Conservation (phyloP, 2,329 filamentous ascomycete genomes). For the Microcyclospora pomicola region DNA sequence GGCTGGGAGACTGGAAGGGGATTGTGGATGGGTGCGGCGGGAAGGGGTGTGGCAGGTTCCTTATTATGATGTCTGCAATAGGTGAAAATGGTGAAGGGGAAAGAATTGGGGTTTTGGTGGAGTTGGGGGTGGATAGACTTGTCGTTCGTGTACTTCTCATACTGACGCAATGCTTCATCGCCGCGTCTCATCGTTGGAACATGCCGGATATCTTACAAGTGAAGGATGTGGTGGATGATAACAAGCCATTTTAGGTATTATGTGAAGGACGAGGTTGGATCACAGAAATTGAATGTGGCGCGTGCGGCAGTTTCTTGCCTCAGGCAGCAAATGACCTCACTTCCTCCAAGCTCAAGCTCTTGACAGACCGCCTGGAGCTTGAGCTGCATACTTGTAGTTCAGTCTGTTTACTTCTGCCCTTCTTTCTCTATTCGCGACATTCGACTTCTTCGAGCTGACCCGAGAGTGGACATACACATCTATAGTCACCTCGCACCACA, state of each 20-base stretch:
- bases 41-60: too few relatives aligned
- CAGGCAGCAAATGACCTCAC: neutral
- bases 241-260: too few relatives aligned
- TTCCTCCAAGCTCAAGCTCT: neutral
- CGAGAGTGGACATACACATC: neutral
- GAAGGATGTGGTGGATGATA: too few relatives aligned
- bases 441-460: neutral
- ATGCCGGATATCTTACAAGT: too few relatives aligned
- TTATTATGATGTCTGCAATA: too few relatives aligned
- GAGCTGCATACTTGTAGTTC: neutral
- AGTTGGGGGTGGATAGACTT: neutral
- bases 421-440: neutral
- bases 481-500: neutral
- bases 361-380: neutral
- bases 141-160: neutral
- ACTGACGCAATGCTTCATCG: too few relatives aligned
- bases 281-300: too few relatives aligned
- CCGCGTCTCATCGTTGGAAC: too few relatives aligned
- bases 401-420: neutral
- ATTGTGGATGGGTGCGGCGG: too few relatives aligned
- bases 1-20: constrained; percentile 13
- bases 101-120: neutral
- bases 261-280: too few relatives aligned
- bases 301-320: neutral
- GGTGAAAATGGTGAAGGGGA: neutral